Evolutionary conservation across 2,329 filamentous ascomycete genomes (phyloP).

Genomic region (Cercospora sp.): DNA sequence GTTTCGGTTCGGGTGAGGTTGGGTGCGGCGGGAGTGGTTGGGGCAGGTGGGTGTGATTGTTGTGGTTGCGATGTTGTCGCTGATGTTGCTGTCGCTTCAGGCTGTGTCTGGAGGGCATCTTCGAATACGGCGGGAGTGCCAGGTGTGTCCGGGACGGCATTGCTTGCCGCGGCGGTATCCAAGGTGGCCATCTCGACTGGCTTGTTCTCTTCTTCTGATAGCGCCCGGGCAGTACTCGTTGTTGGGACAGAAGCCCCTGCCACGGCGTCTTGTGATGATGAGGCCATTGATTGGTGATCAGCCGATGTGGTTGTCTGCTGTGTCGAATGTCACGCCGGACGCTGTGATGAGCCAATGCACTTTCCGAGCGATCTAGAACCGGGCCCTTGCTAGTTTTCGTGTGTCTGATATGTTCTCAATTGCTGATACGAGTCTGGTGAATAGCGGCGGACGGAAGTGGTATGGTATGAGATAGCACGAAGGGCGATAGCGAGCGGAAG

Average conservation of each 20-base stretch:
- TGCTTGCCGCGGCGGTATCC: not conserved
- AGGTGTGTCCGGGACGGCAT: constrained; percentile 7
- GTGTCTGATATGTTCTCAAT: not conserved
- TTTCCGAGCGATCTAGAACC: not conserved
- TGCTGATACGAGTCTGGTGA: not conserved
- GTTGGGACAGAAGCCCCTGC: constrained; percentile 21
- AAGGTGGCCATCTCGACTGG: constrained; percentile 18
- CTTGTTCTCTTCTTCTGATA: constrained; percentile 12
- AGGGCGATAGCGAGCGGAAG: constrained; percentile 9
- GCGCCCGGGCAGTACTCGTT: constrained; percentile 5
- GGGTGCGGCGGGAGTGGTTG: constrained; percentile 6
- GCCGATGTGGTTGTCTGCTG: not conserved
- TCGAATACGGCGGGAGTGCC: constrained; percentile 10
- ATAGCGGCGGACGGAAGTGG: not conserved
- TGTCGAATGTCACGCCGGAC: not conserved
- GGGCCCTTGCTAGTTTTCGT: not conserved
- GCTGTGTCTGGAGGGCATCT: constrained; percentile 15
- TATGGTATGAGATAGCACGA: not conserved
- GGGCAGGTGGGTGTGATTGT: constrained; percentile 6
- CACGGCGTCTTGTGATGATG: constrained; percentile 21
- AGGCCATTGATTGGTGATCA: constrained; percentile 13
- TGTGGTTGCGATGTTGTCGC: not conserved
- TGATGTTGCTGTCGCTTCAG: not conserved
- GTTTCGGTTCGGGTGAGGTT: constrained; percentile 40
- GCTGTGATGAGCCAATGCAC: not conserved